phyloP scores from a whole-genome alignment of 1,284 basidiomycete species.

The Athelia sp. region DNA sequence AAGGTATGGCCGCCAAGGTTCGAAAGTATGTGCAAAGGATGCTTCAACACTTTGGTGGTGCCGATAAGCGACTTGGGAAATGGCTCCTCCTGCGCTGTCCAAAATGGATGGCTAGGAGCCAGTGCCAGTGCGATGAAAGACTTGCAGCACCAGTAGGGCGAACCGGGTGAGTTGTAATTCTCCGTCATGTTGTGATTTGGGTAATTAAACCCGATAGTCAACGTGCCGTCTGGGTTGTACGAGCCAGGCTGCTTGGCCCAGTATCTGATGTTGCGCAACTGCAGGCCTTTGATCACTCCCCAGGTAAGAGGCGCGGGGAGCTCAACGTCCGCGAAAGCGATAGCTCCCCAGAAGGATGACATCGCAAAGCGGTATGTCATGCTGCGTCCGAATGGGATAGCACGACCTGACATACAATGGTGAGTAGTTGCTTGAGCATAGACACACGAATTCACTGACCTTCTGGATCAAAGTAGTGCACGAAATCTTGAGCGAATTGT shows the following conservation, averaged over 20 bases:
- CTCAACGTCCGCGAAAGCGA: conserved; percentile 67
- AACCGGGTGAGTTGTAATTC: conserved; percentile 78
- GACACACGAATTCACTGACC: conserved; percentile 31
- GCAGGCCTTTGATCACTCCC: conserved; percentile 71
- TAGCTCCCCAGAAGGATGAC: conserved; percentile 72
- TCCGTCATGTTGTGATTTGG: conserved; percentile 75
- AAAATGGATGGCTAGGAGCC: conserved; percentile 65
- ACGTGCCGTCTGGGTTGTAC: conserved; percentile 58
- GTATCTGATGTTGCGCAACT: conserved; percentile 68
- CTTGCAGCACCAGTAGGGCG: conserved; percentile 83
- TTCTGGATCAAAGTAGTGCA: conserved; percentile 72
- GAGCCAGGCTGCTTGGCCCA: conserved; percentile 63
- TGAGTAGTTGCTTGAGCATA: background rate
- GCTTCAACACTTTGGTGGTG: conserved; percentile 44
- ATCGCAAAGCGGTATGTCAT: conserved; percentile 77
- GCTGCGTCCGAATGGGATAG: conserved; percentile 72
- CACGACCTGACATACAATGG: conserved; percentile 48
- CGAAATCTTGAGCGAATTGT: conserved; percentile 63
- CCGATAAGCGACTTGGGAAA: conserved; percentile 46
- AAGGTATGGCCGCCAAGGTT: conserved; percentile 62
- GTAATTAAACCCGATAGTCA: conserved; percentile 72
- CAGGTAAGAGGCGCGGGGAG: conserved; percentile 67
- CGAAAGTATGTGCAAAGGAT: conserved; percentile 67
- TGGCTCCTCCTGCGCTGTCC: conserved; percentile 58
- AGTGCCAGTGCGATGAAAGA: conserved; percentile 69